phyloP scores from a whole-genome alignment of 2,329 filamentous ascomycete genomes.

The Venturia aucupariae region DNA sequence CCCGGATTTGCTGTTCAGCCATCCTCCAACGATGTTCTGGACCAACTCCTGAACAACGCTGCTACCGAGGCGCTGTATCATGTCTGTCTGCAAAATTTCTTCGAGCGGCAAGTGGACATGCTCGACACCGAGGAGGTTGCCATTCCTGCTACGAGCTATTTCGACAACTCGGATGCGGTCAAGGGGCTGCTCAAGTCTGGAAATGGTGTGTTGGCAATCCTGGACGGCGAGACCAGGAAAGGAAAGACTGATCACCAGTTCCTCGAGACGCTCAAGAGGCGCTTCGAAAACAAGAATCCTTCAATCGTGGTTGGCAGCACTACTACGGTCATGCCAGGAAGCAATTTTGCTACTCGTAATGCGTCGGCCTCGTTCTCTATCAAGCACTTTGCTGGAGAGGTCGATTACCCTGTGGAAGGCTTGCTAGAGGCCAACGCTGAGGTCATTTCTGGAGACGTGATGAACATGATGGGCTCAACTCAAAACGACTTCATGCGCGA shows the following conservation, averaged over 20 bases:
- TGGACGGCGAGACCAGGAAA: slow-evolving; percentile 90
- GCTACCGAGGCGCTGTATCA: slow-evolving; percentile 90
- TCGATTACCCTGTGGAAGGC: slow-evolving; percentile 83
- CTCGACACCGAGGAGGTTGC: slow-evolving; percentile 89
- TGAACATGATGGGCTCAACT: slow-evolving; percentile 84
- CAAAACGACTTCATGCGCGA: slow-evolving; percentile 83
- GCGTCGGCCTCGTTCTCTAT: slow-evolving; percentile 75
- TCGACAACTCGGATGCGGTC: slow-evolving; percentile 93
- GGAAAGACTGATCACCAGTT: slow-evolving; percentile 84
- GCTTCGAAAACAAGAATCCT: slow-evolving; percentile 90
- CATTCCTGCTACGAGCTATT: slow-evolving; percentile 88
- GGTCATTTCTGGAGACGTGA: slow-evolving; percentile 87
- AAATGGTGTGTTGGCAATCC: slow-evolving; percentile 85
- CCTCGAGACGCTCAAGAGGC: slow-evolving; percentile 79
- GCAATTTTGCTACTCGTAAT: slow-evolving; percentile 83
- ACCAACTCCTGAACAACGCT: slow-evolving; percentile 91
- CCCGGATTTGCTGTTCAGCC: slow-evolving; percentile 78
- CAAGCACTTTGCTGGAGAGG: slow-evolving; percentile 91
- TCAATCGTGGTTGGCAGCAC: slow-evolving; percentile 72
- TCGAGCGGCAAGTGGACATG: slow-evolving; percentile 86
- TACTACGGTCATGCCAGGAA: slow-evolving; percentile 70
- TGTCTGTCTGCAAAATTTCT: slow-evolving; percentile 89
- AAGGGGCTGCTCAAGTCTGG: slow-evolving; percentile 84
- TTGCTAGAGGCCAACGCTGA: slow-evolving; percentile 94
- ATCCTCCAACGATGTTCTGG: slow-evolving; percentile 72